Evolutionary conservation across 2,329 filamentous ascomycete species (phyloP), one percentile per base, ranked within the genome.

Genomic region (Aspergillus cejpii): DNA sequence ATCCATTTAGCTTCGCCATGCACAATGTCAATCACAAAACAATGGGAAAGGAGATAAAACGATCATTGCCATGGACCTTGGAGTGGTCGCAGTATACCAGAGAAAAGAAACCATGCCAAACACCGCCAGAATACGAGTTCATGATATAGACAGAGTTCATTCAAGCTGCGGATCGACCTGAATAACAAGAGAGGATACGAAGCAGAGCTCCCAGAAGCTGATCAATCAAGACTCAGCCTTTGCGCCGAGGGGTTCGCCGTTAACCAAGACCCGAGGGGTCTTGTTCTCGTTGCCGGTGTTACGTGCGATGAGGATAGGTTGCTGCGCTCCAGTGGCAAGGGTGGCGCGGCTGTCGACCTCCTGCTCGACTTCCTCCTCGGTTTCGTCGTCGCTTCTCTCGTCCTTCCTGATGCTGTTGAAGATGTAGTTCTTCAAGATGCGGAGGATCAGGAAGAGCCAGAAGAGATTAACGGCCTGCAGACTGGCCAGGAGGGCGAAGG

Each of bases 391-490:
- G 48, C 70, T 73, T 48, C 70, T 57, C 51, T 73, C 70, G 42
- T 73, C 70, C 47, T 63, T 63, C 15, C 37, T 55, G 15, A 68
- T 55, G 37, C 59, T 66, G 52, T 56, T 64, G 50, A 69, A 64
- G 26, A 68, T 51, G 45, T 71, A 70, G 54, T 68, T 71, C 49
- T 64, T 59, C 27, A 71, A 53, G 40, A 73, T 67, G 49, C 68
- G 66, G 39, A 71, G 54, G 41, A 74, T 72, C 46, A 72, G 56
- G 51, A 64, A 71, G 14, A 74, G 61, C 65, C 70, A 73, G 47
- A 73, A 70, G 38, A 74, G 57, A 34, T 73, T 73, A 23, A 73
- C 67, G 12, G 66, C 64, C 51, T 74, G 71, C 31, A 74, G 58
- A 50, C 65, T 64, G 24, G 65, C 68, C 3, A 74, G 65, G 38